These are phyloP conservation scores for Plasmopara viticola DNA, from an alignment of 352 stramenopile genomes.

Conservation along the genomic window DNA sequence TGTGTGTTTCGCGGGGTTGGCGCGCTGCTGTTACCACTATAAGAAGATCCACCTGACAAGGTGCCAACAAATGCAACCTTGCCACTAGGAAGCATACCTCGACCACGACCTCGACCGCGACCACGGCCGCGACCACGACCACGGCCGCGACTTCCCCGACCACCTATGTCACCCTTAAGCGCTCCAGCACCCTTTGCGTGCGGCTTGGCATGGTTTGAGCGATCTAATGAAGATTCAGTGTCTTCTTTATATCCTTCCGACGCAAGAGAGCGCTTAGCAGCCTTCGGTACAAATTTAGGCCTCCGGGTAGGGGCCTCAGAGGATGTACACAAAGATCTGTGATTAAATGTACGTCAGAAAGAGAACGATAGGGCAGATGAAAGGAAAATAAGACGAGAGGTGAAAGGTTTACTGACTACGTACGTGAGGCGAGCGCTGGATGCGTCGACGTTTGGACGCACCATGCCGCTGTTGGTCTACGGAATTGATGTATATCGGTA, in stretches of 20 bases:
- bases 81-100: slow-evolving; percentile 49
- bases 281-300: slow-evolving; percentile 79
- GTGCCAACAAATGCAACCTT: slow-evolving; percentile 77
- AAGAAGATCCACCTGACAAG: slow-evolving; percentile 74
- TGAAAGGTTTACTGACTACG: slow-evolving; percentile 5
- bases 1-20: slow-evolving; percentile 28
- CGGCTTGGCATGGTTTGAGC: slow-evolving; percentile 18
- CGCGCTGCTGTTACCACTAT: slow-evolving; percentile 36
- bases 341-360: neutral
- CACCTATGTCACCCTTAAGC: slow-evolving; percentile 25
- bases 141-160: slow-evolving; percentile 15
- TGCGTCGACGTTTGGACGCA: slow-evolving; percentile 61
- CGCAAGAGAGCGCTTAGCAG: slow-evolving; percentile 43
- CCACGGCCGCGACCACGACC: slow-evolving; percentile 33
- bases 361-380: neutral
- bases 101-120: slow-evolving; percentile 38
- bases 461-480: slow-evolving; percentile 32
- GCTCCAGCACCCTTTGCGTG: slow-evolving; percentile 14
- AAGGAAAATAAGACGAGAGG: neutral
- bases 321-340: slow-evolving; percentile 54
- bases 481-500: slow-evolving; percentile 6
- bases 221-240: neutral
- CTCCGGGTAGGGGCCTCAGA: slow-evolving; percentile 35
- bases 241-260: slow-evolving; percentile 22
- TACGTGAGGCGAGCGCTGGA: slow-evolving; percentile 66